Conservation (phyloP, 78 protist genomes). For the Dictyostelium capitatum region DNA sequence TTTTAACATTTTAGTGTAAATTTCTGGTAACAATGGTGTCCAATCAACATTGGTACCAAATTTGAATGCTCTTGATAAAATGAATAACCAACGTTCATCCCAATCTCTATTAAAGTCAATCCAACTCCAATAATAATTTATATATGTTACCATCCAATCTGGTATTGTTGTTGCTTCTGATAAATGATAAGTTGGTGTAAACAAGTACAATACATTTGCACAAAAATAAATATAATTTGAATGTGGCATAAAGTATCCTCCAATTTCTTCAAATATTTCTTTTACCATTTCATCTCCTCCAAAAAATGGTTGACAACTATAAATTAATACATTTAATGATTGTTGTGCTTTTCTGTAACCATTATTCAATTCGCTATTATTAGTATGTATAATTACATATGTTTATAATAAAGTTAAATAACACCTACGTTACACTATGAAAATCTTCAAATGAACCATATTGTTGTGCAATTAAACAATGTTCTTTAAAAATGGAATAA, state of each 20-base stretch:
- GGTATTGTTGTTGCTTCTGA: neutral
- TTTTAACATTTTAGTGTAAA: slow-evolving; percentile 14
- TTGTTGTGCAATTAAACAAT: neutral
- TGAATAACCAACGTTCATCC: slow-evolving; percentile 39
- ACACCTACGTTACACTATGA: neutral
- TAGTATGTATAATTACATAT: neutral
- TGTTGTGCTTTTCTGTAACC: slow-evolving; percentile 1
- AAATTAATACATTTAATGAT: neutral
- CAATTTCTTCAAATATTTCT: slow-evolving; percentile 18
- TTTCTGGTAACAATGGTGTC: neutral
- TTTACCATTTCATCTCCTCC: neutral
- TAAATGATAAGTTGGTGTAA: slow-evolving; percentile 62
- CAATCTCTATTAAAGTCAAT: slow-evolving; percentile 27
- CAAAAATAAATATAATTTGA: slow-evolving; percentile 23
- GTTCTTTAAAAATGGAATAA: neutral
- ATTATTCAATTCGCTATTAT: too few relatives aligned
- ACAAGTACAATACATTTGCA: neutral
- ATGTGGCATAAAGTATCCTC: slow-evolving; percentile 26
- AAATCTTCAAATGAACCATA: neutral
- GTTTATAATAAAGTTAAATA: neutral
- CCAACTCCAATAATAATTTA: slow-evolving; percentile 30
- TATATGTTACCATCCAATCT: neutral
- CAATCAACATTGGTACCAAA: slow-evolving; percentile 12
- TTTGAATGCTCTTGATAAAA: slow-evolving; percentile 15
- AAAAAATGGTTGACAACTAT: slow-evolving; percentile 36